Base-by-base conservation (phyloP, 1,284 basidiomycete species). In the Coriolopsis trogii region DNA sequence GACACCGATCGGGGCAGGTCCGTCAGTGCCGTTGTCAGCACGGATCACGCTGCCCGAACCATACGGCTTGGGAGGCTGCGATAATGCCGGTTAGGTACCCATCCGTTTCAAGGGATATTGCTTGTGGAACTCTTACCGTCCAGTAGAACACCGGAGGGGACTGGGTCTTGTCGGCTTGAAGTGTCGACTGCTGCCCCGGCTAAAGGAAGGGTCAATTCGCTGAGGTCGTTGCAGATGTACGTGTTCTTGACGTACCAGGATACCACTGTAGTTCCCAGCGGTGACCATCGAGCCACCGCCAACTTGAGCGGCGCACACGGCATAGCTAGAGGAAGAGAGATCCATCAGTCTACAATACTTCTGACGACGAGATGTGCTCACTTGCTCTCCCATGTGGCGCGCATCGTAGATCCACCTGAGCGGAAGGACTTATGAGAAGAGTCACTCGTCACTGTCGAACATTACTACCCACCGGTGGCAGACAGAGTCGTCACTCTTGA, bases 401-500 rank as follows among this genome's bases (percentile, higher is more conserved):
- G 33, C 15, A 54, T 9, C 16, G 13, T 15, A 23, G 52, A 49
- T 4, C 18, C 6, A 6, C 46, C 51, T 53, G 20, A 3, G 16
- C n/a, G 12, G 1, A 16, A 21, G 5, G 31, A 23, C 4, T 34
- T n/a, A n/a, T n/a, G n/a, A n/a, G 3, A 23, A 29, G 12, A 6
- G 5, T 24, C 16, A n/a, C 3, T 10, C 24, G 10, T 34, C n/a
- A 21, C 2, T 24, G 18, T 37, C 7, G 24, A 4, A 24, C 15
- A n/a, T n/a, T 28, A 16, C 16, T 29, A 16, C 41, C 20, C 6
- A 48, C 52, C 52, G 3, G 4, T 26, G 0, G 41, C 47, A 7
- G 42, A 31, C 9, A 54, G 47, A 3, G 46, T 49, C 4, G 47
- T 49, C 9, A 54, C 47, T 21, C 52, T 54, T 31, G 20, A 25